phyloP scores from a whole-genome alignment of 75 land plant species.

The Sequoia sempervirens region DNA sequence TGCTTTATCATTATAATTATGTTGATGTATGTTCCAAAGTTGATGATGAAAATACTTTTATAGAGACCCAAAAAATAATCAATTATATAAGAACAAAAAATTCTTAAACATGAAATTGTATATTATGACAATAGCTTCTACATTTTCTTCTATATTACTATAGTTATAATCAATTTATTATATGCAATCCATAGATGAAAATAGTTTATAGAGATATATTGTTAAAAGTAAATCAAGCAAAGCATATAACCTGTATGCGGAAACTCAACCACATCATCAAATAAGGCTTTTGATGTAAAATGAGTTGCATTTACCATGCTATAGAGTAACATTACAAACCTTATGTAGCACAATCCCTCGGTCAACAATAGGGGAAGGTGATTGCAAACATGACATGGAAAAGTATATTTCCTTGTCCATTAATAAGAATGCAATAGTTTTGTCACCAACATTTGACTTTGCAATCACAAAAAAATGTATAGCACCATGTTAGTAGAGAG shows the following conservation, averaged over 20 bases:
- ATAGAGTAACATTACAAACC: constrained; percentile 35
- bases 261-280: neutral
- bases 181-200: too few relatives aligned
- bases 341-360: constrained; percentile 94
- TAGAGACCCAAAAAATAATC: too few relatives aligned
- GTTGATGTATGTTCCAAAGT: too few relatives aligned
- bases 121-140: too few relatives aligned
- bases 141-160: too few relatives aligned
- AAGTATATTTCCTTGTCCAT: constrained; percentile 97
- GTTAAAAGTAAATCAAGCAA: neutral
- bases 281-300: constrained; percentile 3
- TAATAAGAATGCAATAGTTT: constrained; percentile 77
- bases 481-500: neutral
- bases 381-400: constrained; percentile 77
- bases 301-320: neutral
- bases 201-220: too few relatives aligned
- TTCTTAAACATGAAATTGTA: too few relatives aligned
- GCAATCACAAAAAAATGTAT: neutral
- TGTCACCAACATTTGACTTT: constrained; percentile 93
- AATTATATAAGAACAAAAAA: too few relatives aligned
- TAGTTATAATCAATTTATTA: too few relatives aligned
- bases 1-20: too few relatives aligned
- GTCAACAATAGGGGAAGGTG: constrained; percentile 65
- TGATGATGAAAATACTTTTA: too few relatives aligned
- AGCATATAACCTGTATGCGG: neutral